Percentiles rank a stretch among this genome's conserved stretches.
phyloP scores from a whole-genome alignment of 352 stramenopile species.

The Phytophthora brassicae region DNA sequence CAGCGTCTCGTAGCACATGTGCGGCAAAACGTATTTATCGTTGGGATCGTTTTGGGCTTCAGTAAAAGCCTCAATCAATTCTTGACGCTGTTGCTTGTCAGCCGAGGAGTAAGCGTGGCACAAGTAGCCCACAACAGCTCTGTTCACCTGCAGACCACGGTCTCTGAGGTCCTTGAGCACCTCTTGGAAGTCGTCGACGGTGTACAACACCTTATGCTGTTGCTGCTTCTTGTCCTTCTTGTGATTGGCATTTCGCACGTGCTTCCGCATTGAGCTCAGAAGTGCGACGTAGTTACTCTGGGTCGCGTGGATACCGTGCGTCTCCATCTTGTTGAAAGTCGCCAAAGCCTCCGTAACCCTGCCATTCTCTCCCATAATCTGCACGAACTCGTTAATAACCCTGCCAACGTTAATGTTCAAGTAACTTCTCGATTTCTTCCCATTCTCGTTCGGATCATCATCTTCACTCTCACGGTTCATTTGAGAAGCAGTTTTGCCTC shows the following conservation, averaged over 20 bases:
- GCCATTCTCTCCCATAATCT: constrained; percentile 50
- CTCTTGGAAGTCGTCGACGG: constrained; percentile 36
- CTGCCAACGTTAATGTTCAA: constrained; percentile 50
- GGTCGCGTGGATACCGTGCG: constrained; percentile 29
- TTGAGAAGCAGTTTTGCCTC: constrained; percentile 13
- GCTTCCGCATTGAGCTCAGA: constrained; percentile 52
- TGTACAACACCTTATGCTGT: constrained; percentile 37
- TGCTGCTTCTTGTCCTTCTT: constrained; percentile 24
- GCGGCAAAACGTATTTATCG: constrained; percentile 51
- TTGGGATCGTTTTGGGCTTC: constrained; percentile 26
- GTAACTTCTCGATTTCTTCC: constrained; percentile 20
- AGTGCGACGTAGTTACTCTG: constrained; percentile 49
- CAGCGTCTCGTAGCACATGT: constrained; percentile 47
- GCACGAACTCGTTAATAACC: constrained; percentile 48
- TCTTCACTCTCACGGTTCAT: not conserved
- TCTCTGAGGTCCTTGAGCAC: constrained; percentile 47
- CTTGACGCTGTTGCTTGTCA: constrained; percentile 58
- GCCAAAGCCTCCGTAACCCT: constrained; percentile 38
- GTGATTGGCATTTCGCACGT: constrained; percentile 11
- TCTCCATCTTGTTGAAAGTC: constrained; percentile 37
- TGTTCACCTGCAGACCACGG: constrained; percentile 42
- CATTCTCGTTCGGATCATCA: not conserved
- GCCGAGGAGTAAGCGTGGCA: constrained; percentile 42
- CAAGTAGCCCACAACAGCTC: constrained; percentile 46
- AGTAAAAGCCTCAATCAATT: constrained; percentile 57